These are phyloP conservation scores for Ceratonia siliqua DNA, from an alignment of 306 rosid genomes.

Conservation along the genomic window DNA sequence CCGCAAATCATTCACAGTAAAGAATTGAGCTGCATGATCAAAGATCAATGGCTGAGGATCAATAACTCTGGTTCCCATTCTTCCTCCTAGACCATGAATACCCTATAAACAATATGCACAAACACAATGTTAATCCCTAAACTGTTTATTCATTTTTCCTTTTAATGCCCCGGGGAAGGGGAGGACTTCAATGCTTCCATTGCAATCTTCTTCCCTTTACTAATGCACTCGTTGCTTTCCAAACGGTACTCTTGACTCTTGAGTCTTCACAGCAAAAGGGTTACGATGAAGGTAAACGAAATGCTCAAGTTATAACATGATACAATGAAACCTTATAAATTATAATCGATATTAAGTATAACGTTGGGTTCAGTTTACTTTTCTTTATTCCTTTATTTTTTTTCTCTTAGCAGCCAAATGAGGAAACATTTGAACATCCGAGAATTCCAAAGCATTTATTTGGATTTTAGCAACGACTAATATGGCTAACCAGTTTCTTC, in stretches of 20 bases:
- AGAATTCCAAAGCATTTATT: background rate
- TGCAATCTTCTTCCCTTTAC: background rate
- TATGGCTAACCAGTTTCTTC: background rate
- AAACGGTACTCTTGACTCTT: background rate
- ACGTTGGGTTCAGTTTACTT: background rate
- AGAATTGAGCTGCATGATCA: slow-evolving; percentile 95
- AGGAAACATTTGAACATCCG: background rate
- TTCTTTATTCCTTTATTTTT: background rate
- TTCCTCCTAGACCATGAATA: slow-evolving; percentile 90
- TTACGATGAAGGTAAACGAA: background rate
- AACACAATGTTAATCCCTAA: background rate
- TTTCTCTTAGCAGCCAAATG: background rate
- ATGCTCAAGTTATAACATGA: background rate
- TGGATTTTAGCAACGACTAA: background rate
- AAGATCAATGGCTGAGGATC: slow-evolving; percentile 66
- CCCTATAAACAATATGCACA: slow-evolving; percentile 50
- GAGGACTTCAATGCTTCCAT: background rate
- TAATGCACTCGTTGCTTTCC: background rate
- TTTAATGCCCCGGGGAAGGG: background rate
- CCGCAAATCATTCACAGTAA: slow-evolving; percentile 64
- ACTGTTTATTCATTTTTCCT: background rate
- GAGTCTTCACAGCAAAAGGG: background rate
- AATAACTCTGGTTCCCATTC: slow-evolving; percentile 80
- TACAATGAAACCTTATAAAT: background rate
- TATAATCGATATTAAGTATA: background rate